These are phyloP conservation scores for Kwoniella newhampshirensis DNA, from an alignment of 768 basidiomycete species.

Conservation along the genomic window DNA sequence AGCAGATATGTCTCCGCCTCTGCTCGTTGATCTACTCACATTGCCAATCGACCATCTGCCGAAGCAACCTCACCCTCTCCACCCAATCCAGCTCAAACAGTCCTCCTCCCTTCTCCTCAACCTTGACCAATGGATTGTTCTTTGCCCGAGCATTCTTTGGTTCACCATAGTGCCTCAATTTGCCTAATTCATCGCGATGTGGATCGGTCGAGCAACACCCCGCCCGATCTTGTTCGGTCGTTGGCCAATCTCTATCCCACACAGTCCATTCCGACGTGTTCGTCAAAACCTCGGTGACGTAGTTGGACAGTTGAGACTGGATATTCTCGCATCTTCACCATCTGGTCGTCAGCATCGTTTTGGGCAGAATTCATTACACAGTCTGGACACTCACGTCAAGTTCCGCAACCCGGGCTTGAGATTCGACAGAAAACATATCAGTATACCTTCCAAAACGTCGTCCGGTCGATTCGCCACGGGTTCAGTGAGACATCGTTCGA, in stretches of 20 bases:
- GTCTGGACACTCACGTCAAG: conserved; percentile 34
- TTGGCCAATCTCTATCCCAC: conserved; percentile 45
- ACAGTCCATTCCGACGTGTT: conserved; percentile 44
- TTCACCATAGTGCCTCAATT: conserved; percentile 38
- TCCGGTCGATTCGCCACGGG: conserved; percentile 46
- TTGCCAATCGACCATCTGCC: conserved; percentile 50
- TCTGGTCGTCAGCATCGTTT: not conserved
- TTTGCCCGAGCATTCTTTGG: conserved; percentile 22
- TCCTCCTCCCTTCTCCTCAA: conserved; percentile 33
- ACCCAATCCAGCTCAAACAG: conserved; percentile 47
- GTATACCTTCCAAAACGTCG: conserved; percentile 41
- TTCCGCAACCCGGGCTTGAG: conserved; percentile 39
- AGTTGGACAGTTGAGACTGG: conserved; percentile 35
- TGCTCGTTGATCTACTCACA: conserved; percentile 26
- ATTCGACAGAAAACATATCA: conserved; percentile 41
- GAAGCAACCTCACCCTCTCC: conserved; percentile 33
- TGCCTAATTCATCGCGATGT: conserved; percentile 30
- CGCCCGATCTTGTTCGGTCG: conserved; percentile 40
- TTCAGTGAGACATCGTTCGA: conserved; percentile 36
- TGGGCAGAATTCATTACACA: not conserved
- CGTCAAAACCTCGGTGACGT: conserved; percentile 33
- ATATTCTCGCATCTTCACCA: conserved; percentile 37
- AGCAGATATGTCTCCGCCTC: not conserved
- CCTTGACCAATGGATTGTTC: conserved; percentile 31
- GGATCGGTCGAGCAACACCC: conserved; percentile 33